phyloP scores from a whole-genome alignment of 176 grass and related monocot genomes.

The Juncus inflexus region DNA sequence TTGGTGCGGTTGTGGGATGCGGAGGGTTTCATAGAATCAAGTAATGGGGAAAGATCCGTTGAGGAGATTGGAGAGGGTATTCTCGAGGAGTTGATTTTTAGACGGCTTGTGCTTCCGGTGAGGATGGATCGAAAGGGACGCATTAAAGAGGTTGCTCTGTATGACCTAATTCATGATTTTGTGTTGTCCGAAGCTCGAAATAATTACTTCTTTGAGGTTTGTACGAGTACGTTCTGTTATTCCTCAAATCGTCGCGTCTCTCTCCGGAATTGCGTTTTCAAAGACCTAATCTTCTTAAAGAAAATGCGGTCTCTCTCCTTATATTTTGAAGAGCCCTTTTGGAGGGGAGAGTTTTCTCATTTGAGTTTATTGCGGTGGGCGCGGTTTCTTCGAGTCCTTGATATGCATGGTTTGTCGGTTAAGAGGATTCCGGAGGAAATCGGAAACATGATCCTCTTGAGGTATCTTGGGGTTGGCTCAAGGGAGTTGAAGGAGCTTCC shows the following conservation, averaged over 20 bases:
- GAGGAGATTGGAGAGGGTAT: conserved; percentile 32
- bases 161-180: conserved; percentile 35
- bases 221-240: background rate
- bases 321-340: too few species aligned
- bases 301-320: too few species aligned
- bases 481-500: conserved; percentile 3
- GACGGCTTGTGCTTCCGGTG: conserved; percentile 15
- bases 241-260: too few species aligned
- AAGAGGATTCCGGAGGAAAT: background rate
- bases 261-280: too few species aligned
- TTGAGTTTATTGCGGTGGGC: background rate
- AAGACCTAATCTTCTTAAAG: too few species aligned
- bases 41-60: conserved; percentile 12
- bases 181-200: conserved; percentile 32
- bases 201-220: conserved; percentile 32
- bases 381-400: background rate
- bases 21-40: conserved; percentile 35
- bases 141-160: conserved; percentile 18
- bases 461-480: conserved; percentile 1
- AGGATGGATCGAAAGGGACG: conserved; percentile 1
- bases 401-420: conserved; percentile 1
- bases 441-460: conserved; percentile 1
- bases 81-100: conserved; percentile 30
- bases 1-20: conserved; percentile 37
- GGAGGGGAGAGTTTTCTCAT: too few species aligned